A percentile compares a stretch with the other conserved stretches of the same genome.
Conservation (phyloP, 2,329 filamentous ascomycete genomes). For the Coniochaeta sp. region DNA sequence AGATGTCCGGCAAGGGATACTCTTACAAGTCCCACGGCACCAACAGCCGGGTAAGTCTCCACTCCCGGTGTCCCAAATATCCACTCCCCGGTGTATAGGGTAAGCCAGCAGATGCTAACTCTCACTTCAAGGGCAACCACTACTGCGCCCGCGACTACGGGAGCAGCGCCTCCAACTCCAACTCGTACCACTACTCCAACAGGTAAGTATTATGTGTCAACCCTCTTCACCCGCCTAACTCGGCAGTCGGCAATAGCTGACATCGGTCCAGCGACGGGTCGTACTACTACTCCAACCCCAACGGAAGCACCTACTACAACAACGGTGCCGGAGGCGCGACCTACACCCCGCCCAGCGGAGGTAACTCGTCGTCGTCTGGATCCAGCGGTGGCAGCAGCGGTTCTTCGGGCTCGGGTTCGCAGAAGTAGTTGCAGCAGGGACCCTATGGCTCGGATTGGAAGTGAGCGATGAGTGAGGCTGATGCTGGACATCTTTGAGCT, state of each 20-base stretch:
- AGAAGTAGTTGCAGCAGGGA: too few species aligned
- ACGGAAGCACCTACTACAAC: constrained; percentile 64
- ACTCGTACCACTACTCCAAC: constrained; percentile 66
- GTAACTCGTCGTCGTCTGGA: constrained; percentile 21
- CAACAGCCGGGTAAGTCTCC: constrained; percentile 55
- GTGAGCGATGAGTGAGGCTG: too few species aligned
- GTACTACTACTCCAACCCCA: constrained; percentile 67
- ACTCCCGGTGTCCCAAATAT: too few species aligned
- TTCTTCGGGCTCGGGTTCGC: neutral
- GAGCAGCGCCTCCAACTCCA: constrained; percentile 26
- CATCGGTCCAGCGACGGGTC: constrained; percentile 41
- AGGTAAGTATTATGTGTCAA: constrained; percentile 36
- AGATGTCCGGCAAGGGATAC: constrained; percentile 20
- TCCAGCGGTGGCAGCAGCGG: constrained; percentile 9
- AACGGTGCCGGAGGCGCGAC: constrained; percentile 47
- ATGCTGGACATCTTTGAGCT: too few species aligned
- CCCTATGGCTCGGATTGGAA: too few species aligned
- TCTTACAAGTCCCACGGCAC: constrained; percentile 46
- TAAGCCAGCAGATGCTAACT: neutral
- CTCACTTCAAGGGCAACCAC: constrained; percentile 52
- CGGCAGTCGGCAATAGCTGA: constrained; percentile 25
- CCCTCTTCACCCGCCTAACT: constrained; percentile 63
- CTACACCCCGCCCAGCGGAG: constrained; percentile 51
- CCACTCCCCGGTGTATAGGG: neutral
- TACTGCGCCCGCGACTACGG: constrained; percentile 61